Base-by-base conservation (phyloP, 164 flowering plant species). In the Akebia trifoliata region DNA sequence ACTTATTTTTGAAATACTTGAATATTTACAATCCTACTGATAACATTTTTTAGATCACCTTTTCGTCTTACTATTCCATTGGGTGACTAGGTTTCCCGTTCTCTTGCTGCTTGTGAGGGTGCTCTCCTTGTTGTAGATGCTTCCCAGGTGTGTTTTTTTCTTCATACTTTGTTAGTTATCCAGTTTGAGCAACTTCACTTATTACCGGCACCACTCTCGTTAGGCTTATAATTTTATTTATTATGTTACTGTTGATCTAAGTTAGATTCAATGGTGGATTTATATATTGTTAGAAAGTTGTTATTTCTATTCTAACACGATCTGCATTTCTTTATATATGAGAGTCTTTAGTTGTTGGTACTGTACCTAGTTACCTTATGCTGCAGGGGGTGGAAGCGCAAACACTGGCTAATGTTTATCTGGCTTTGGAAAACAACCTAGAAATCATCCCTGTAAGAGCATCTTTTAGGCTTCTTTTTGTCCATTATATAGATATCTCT, bases 51-150 rank as follows among this genome's bases (percentile, higher is more conserved):
- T 15, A 22, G 42, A 2, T 31, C 20, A 31, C 43, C 21, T 22
- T 51, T 24, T 54, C 49, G 14, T 30, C 56, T 64, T 28, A 50
- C 42, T 37, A 6, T 42, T 57, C 31, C 39, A 44, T 54, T 54
- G 51, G 36, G n/a, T 57, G 44, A 39, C 58, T 66, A 91, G 98
- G 98, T 92, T 67, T 93, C 97, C 55, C 91, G 97, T 62, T 93
- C 98, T 61, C 87, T 93, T 68, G 98, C 95, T 66, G 97, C 98
- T 29, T 93, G 98, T 76, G 97, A 93, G 72, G 98, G 98, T 67
- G 98, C 98, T 65, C 91, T 93, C 40, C 94, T 93, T 65, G 97
- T 93, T 57, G 94, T 93, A 34, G 98, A 93, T 80, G 95, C 98
- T 59, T 93, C 98, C 17, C 98, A 93, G 95, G 98, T 85, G 60